Evolutionary conservation across 305 asterid species (phyloP), one percentile per base, ranked within the genome.

Genomic region (Rubia tinctorum): DNA sequence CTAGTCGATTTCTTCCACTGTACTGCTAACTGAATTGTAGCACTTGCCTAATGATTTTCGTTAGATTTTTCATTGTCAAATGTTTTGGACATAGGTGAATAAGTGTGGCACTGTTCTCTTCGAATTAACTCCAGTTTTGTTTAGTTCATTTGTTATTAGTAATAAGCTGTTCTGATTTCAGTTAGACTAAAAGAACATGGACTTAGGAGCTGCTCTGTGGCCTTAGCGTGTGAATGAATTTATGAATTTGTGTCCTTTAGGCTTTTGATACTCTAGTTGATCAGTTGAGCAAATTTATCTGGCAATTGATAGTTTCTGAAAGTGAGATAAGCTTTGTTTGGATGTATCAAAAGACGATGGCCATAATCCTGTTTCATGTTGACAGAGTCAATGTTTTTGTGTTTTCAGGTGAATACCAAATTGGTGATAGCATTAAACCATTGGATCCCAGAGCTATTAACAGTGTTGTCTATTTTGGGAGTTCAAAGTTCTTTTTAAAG

Each of bases 31-130:
- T n/a, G n/a, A n/a, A n/a, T n/a, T n/a, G n/a, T n/a, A n/a, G n/a
- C n/a, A n/a, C n/a, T n/a, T n/a, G n/a, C n/a, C n/a, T n/a, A n/a
- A n/a, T n/a, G n/a, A n/a, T n/a, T n/a, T n/a, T n/a, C n/a, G n/a
- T n/a, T n/a, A n/a, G n/a, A n/a, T n/a, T n/a, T n/a, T n/a, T n/a
- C n/a, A n/a, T n/a, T n/a, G n/a, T n/a, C n/a, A n/a, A n/a, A n/a
- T n/a, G n/a, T n/a, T n/a, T n/a, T n/a, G n/a, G n/a, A n/a, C 67
- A 89, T 98, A 77, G 99, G 99, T 93, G 78, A 8, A 59, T 20
- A 23, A 59, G 7, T 8, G 45, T 9, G 49, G 8, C 45, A 5
- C 3, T 34, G 7, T 17, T 69, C 23, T n/a, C 27, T 68, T 73
- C 55, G 6, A 58, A 58, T 72, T 37, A 40, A 27, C 45, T 71